Evolutionary conservation across 2,329 filamentous ascomycete species (phyloP).

Genomic region (Ceratocystis papillata): DNA sequence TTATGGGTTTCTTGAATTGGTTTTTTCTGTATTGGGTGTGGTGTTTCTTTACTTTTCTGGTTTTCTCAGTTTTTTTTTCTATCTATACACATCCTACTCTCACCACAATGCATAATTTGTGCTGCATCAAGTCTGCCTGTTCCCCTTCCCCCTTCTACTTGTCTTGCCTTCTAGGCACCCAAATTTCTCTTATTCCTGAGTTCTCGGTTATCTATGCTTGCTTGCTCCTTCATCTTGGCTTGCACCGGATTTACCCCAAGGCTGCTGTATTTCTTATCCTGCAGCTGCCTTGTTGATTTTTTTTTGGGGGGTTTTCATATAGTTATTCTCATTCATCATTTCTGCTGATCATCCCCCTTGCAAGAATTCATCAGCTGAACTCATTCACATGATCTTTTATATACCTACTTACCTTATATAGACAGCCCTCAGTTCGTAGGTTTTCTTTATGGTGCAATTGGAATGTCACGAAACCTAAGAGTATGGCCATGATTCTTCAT

Average conservation of each 20-base stretch:
- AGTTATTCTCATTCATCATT: background rate
- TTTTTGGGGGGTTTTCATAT: background rate
- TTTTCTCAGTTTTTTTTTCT: too few relatives aligned
- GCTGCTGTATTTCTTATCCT: background rate
- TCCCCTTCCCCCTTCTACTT: too few relatives aligned
- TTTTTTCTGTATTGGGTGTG: too few relatives aligned
- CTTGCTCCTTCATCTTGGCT: background rate
- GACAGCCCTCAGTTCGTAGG: background rate
- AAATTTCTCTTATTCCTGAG: background rate
- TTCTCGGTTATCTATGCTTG: background rate
- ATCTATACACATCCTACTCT: too few relatives aligned
- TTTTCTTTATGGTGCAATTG: background rate
- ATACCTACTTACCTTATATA: background rate
- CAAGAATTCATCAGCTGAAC: background rate
- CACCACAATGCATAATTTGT: too few relatives aligned
- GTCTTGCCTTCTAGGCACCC: background rate
- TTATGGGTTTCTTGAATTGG: too few relatives aligned
- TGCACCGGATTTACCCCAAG: background rate
- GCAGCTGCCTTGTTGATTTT: background rate
- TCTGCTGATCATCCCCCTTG: background rate
- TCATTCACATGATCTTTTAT: background rate
- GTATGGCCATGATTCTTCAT: conserved; percentile 17
- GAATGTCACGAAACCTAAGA: conserved; percentile 6
- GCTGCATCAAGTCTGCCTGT: too few relatives aligned
- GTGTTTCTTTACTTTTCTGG: too few relatives aligned